Base-by-base conservation (phyloP, 2,329 filamentous ascomycete species). In the Fusarium duplospermum region DNA sequence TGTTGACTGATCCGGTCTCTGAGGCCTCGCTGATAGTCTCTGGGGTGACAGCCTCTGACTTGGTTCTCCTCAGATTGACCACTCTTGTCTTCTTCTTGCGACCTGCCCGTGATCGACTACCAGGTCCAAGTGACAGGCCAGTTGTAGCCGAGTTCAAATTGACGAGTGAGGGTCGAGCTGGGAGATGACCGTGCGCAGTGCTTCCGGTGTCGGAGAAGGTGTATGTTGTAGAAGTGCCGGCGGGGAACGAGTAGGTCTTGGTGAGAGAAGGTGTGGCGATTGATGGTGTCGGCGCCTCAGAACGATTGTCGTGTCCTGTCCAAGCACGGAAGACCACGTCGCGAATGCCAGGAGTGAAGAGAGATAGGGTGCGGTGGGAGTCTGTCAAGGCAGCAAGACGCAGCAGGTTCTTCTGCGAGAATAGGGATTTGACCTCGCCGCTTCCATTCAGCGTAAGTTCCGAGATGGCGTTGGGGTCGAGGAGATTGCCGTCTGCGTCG, bases 291-390 rank as follows among this genome's bases (percentile, higher is more conserved):
- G 87, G 80, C 66, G 86, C 79, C 67, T 96, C 93, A 50, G 87
- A 87, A 67, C 91, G 88, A 70, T 98, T 95, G 60, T 90, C 88
- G 38, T 92, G 90, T 45, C 93, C 93, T 18, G 96, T 94, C 94
- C 95, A 98, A 35, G 96, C 96, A 69, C 96, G 90, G 82, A 97
- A 98, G 29, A 98, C 93, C 5, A 94, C 94, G 82, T 98, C 94
- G 62, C 91, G 88, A 67, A 98, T 96, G n/a, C 93, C 91, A 0
- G 96, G 95, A 1, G 96, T 98, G 80, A 97, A 97, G 0, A 98
- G 86, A 6, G 95, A 97, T 36, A 98, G 85, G 0, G 96, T 98
- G 57, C 94, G 91, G 78, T 98, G 95, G 3, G 95, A 97, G 79
- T 97, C 93, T 5, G 91, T 95, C 66, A 99, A 86, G 1, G 94